These are phyloP conservation scores for Bonia amplexicaulis DNA, from an alignment of 176 grass and related monocot species.

Conservation along the genomic window DNA sequence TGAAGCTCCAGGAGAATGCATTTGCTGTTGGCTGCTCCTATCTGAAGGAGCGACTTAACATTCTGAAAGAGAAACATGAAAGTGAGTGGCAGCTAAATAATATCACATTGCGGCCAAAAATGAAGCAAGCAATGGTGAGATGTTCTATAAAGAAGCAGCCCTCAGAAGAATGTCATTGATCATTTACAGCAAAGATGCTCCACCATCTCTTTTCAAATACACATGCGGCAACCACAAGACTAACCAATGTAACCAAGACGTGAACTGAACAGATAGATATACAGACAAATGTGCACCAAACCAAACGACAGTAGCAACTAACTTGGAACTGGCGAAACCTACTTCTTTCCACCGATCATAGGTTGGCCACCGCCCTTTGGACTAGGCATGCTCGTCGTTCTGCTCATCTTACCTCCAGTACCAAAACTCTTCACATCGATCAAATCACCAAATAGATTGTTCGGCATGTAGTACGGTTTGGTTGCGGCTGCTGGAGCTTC, in stretches of 20 bases:
- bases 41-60: constrained; percentile 59
- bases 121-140: not conserved
- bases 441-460: constrained; percentile 90
- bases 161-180: constrained; percentile 7
- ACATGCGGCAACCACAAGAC: not conserved
- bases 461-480: constrained; percentile 91
- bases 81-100: constrained; percentile 50
- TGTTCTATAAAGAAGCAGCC: not conserved
- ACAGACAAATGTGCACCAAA: constrained; percentile 58
- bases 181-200: constrained; percentile 28
- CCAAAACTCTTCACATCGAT: constrained; percentile 73
- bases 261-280: constrained; percentile 21
- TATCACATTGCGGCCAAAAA: not conserved
- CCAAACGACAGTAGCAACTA: not conserved
- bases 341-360: constrained; percentile 82
- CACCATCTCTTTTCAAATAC: constrained; percentile 21
- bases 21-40: constrained; percentile 74
- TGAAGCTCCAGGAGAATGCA: constrained; percentile 93
- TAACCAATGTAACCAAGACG: constrained; percentile 11
- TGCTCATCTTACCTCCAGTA: constrained; percentile 43
- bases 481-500: constrained; percentile 9
- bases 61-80: constrained; percentile 71
- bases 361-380: constrained; percentile 59
- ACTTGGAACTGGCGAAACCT: constrained; percentile 1
- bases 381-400: constrained; percentile 39